Percentiles rank a stretch among this genome's conserved stretches.
Evolutionary conservation across 2,329 filamentous ascomycete species (phyloP).

Genomic region (Cladosporium sp.): DNA sequence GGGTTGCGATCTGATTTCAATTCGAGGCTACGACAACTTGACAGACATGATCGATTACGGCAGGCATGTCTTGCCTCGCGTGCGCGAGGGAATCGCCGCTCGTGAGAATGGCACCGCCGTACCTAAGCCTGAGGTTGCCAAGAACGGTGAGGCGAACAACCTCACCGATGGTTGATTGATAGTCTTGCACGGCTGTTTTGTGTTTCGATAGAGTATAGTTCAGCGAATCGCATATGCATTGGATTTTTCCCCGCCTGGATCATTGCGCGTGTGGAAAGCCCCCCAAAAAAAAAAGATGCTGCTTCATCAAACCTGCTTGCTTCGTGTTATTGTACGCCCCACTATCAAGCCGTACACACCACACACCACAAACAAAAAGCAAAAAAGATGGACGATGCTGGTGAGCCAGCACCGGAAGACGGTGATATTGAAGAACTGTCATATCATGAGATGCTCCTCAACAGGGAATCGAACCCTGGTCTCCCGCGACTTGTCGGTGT

Average conservation of each 20-base stretch:
- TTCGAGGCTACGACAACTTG: slow-evolving; percentile 63
- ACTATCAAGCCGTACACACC: neutral
- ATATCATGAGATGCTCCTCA: slow-evolving; percentile 18
- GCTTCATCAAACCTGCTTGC: neutral
- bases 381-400: slow-evolving; percentile 14
- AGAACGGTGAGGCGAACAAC: slow-evolving; percentile 3
- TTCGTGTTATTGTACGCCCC: neutral
- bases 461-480: slow-evolving; percentile 22
- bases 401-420: slow-evolving; percentile 19
- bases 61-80: slow-evolving; percentile 56
- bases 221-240: neutral
- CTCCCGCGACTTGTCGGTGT: slow-evolving; percentile 18
- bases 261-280: neutral
- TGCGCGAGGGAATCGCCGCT: slow-evolving; percentile 44
- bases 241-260: neutral
- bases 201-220: neutral
- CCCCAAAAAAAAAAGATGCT: neutral
- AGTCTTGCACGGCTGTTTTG: neutral
- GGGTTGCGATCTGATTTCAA: slow-evolving; percentile 60
- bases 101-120: slow-evolving; percentile 25
- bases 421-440: slow-evolving; percentile 17
- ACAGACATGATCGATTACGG: slow-evolving; percentile 64
- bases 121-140: neutral
- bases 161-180: slow-evolving; percentile 4
- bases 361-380: neutral